These are phyloP conservation scores for Scenedesmus sp. DNA, from an alignment of 163 green algal genomes.

Conservation along the genomic window DNA sequence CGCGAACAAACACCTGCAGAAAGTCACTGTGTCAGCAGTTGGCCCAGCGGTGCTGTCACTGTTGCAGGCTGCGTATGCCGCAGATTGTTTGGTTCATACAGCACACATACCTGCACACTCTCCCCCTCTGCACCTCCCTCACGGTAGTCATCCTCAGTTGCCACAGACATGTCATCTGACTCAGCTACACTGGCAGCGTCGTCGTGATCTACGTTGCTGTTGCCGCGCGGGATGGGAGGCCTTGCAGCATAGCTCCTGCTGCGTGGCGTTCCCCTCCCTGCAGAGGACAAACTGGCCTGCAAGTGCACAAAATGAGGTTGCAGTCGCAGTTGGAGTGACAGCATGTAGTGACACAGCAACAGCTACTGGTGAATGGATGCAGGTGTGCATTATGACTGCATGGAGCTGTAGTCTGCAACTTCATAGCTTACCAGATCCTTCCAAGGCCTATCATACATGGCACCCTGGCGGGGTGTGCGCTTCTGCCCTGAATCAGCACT, in stretches of 20 bases:
- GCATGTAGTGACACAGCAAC: background rate
- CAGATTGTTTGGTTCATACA: background rate
- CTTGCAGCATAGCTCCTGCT: background rate
- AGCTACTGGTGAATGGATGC: background rate
- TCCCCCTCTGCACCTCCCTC: constrained; percentile 29
- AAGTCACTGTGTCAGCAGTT: background rate
- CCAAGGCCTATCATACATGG: constrained; percentile 40
- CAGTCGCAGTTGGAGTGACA: background rate
- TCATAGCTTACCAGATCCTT: constrained; percentile 10
- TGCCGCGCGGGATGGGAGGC: constrained; percentile 23
- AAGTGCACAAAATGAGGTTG: background rate
- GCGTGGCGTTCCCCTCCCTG: constrained; percentile 4
- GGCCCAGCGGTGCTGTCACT: background rate
- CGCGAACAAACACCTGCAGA: constrained; percentile 69
- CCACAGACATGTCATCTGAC: constrained; percentile 48
- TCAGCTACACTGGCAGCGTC: constrained; percentile 33
- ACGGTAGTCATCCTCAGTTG: constrained; percentile 45
- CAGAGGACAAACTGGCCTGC: constrained; percentile 1
- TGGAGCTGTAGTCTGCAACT: background rate
- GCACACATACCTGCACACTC: constrained; percentile 42
- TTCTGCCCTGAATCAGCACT: constrained; percentile 19
- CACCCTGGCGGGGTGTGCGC: constrained; percentile 3
- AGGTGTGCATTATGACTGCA: background rate
- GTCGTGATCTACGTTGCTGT: constrained; percentile 9
- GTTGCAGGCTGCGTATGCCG: background rate